Evolutionary conservation across 2,329 filamentous ascomycete species (phyloP).

Genomic region (Hypoxylon sp.): DNA sequence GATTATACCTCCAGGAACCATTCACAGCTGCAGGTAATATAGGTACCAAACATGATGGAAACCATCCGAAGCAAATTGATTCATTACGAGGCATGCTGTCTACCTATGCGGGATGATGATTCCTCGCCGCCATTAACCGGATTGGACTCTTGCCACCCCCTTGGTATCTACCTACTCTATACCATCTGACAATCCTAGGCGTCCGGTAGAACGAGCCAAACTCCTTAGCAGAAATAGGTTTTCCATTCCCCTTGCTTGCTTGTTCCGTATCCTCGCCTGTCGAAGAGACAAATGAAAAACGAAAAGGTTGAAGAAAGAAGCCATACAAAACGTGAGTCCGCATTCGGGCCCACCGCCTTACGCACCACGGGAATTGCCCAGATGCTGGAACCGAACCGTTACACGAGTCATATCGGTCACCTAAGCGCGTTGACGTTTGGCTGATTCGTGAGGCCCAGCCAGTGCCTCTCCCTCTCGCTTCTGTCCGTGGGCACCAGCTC

Average conservation of each 20-base stretch:
- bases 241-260: constrained; percentile 13
- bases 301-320: background rate
- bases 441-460: constrained; percentile 40
- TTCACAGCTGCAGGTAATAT: too few species aligned
- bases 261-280: constrained; percentile 9
- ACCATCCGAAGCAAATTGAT: constrained; percentile 3
- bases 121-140: constrained; percentile 16
- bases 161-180: background rate
- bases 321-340: background rate
- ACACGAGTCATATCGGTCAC: constrained; percentile 21
- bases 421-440: constrained; percentile 47
- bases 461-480: constrained; percentile 54
- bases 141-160: background rate
- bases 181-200: background rate
- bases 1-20: too few species aligned
- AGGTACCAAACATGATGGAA: background rate
- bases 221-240: constrained; percentile 8
- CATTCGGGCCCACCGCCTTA: background rate
- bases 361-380: background rate
- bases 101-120: constrained; percentile 8
- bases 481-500: constrained; percentile 51
- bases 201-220: constrained; percentile 10
- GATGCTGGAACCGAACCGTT: constrained; percentile 23
- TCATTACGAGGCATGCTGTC: constrained; percentile 29
- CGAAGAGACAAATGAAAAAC: constrained; percentile 32